Percentiles rank a stretch among this genome's conserved stretches.
phyloP scores from a whole-genome alignment of 805 yeast genomes.

The Yarrowia phangngaensis region DNA sequence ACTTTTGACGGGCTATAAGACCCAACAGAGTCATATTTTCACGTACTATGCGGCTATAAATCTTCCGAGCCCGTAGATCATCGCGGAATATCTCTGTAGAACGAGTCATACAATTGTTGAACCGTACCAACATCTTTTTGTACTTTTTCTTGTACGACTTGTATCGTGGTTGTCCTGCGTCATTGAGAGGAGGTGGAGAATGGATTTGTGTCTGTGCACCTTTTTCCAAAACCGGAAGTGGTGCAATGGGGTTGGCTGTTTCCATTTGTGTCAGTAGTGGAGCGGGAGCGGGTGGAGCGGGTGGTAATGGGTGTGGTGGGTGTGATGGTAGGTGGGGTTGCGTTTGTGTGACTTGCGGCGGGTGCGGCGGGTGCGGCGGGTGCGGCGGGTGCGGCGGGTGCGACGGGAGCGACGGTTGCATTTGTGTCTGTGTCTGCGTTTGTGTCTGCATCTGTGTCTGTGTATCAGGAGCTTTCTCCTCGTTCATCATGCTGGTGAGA shows the following conservation, averaged over 20 bases:
- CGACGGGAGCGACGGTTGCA: too few species aligned
- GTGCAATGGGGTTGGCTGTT: too few species aligned
- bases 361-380: too few species aligned
- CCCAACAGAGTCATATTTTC: conserved; percentile 21
- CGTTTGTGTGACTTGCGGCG: conserved; percentile 2
- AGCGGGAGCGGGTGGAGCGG: background rate
- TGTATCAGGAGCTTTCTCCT: conserved; percentile 19
- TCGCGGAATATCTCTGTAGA: conserved; percentile 20
- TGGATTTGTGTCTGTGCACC: background rate
- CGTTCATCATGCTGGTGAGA: conserved; percentile 23
- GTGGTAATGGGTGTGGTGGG: background rate
- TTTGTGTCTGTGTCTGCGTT: too few species aligned
- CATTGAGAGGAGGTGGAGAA: conserved; percentile 16
- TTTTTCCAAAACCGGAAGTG: conserved; percentile 12
- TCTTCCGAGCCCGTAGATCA: conserved; percentile 18
- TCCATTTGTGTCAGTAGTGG: conserved; percentile 1
- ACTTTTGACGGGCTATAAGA: conserved; percentile 1
- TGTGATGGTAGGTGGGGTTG: background rate
- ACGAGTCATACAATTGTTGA: conserved; percentile 24
- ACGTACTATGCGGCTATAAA: conserved; percentile 21
- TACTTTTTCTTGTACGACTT: conserved; percentile 27
- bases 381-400: too few species aligned
- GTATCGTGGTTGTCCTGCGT: conserved; percentile 23
- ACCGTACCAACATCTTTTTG: conserved; percentile 27
- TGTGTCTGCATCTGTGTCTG: too few species aligned